phyloP scores from a whole-genome alignment of 495 filamentous ascomycete species.

The Tuber calosporum region DNA sequence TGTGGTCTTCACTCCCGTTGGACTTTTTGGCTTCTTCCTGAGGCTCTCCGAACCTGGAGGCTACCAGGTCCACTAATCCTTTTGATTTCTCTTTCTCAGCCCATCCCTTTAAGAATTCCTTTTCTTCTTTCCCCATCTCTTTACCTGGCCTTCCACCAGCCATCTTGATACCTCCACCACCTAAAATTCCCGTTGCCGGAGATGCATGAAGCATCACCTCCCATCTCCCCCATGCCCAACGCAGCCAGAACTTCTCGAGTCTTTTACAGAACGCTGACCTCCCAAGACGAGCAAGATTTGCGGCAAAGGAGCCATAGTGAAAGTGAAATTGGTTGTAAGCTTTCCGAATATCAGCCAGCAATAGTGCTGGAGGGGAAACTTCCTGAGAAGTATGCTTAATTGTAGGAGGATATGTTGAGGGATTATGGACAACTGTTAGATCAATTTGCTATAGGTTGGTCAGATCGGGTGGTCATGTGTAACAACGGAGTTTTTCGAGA shows the following conservation, averaged over 20 bases:
- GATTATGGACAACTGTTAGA: slow-evolving; percentile 40
- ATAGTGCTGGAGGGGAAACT: slow-evolving; percentile 69
- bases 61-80: slow-evolving; percentile 73
- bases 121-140: slow-evolving; percentile 89
- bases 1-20: slow-evolving; percentile 13
- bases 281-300: slow-evolving; percentile 50
- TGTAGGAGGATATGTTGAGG: slow-evolving; percentile 40
- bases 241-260: slow-evolving; percentile 75
- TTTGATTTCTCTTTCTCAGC: slow-evolving; percentile 53
- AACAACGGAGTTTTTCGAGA: slow-evolving; percentile 48
- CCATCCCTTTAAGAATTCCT: slow-evolving; percentile 80
- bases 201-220: slow-evolving; percentile 84
- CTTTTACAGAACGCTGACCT: slow-evolving; percentile 55
- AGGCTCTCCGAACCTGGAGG: slow-evolving; percentile 70
- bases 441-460: slow-evolving; percentile 33
- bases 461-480: slow-evolving; percentile 10
- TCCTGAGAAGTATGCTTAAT: slow-evolving; percentile 80
- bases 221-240: slow-evolving; percentile 68
- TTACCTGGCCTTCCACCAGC: slow-evolving; percentile 87
- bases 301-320: slow-evolving; percentile 60
- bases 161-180: slow-evolving; percentile 67
- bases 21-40: slow-evolving; percentile 13
- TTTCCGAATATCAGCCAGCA: slow-evolving; percentile 70
- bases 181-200: slow-evolving; percentile 66
- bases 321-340: slow-evolving; percentile 81